Conservation (phyloP, 2,329 filamentous ascomycete genomes). For the Diaporthe destruens region DNA sequence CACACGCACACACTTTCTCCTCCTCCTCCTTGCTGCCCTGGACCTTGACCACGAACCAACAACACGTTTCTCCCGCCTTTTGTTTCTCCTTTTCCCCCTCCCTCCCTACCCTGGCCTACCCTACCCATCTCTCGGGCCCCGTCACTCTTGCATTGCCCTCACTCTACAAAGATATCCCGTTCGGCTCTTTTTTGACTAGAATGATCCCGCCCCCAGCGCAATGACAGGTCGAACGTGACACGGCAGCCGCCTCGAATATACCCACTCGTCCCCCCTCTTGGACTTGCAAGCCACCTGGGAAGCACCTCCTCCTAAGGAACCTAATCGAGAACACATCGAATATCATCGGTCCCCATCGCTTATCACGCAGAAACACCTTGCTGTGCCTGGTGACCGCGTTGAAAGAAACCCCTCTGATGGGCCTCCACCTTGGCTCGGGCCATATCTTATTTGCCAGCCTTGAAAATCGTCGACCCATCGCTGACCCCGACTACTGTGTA, state of each 20-base stretch:
- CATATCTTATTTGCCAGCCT: slow-evolving; percentile 30
- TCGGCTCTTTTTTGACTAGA: slow-evolving; percentile 32
- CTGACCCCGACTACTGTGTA: slow-evolving; percentile 1
- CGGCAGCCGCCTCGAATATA: slow-evolving; percentile 38
- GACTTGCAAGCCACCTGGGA: slow-evolving; percentile 21
- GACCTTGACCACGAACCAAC: slow-evolving; percentile 7
- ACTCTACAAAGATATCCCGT: slow-evolving; percentile 27
- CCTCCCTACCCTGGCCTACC: not conserved
- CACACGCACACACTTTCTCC: too few relatives aligned
- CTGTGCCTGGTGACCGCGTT: slow-evolving; percentile 37
- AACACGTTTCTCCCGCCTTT: slow-evolving; percentile 17
- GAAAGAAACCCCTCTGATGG: slow-evolving; percentile 23
- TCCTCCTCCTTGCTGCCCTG: slow-evolving; percentile 10
- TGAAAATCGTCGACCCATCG: slow-evolving; percentile 1
- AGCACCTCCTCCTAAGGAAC: slow-evolving; percentile 12
- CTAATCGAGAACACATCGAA: slow-evolving; percentile 13
- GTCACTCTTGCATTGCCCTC: slow-evolving; percentile 16
- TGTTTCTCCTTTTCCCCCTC: slow-evolving; percentile 7
- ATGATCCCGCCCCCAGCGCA: slow-evolving; percentile 36
- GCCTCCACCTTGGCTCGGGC: slow-evolving; percentile 26
- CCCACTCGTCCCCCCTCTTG: slow-evolving; percentile 8
- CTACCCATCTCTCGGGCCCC: slow-evolving; percentile 7
- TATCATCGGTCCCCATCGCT: slow-evolving; percentile 3
- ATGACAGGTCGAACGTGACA: slow-evolving; percentile 39
- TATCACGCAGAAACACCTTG: slow-evolving; percentile 17